Percentiles rank a stretch among this genome's conserved stretches.
Evolutionary conservation across 148 eudicot species (phyloP).

Genomic region (Linanthus parryae): DNA sequence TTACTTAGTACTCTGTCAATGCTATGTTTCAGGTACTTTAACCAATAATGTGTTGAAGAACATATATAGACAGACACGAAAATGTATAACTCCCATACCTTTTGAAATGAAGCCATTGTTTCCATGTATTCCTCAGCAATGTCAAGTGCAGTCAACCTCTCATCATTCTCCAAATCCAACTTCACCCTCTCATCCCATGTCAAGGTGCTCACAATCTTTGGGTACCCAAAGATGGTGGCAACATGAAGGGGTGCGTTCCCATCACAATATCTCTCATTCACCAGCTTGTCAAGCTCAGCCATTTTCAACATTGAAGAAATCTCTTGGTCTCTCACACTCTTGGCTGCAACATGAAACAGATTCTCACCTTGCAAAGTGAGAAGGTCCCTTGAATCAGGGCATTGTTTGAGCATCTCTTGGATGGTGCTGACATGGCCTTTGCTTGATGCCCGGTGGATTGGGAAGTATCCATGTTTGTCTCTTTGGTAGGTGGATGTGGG

Average conservation of each 20-base stretch:
- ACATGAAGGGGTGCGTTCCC: slow-evolving; percentile 26
- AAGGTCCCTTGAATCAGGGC: slow-evolving; percentile 3
- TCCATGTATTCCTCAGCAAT: slow-evolving; percentile 24
- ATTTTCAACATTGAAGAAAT: neutral
- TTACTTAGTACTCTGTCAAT: no score
- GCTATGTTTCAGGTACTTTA: no score
- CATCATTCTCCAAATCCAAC: slow-evolving; percentile 8
- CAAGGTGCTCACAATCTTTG: slow-evolving; percentile 12
- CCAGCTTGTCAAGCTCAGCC: neutral
- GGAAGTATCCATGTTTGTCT: slow-evolving; percentile 1
- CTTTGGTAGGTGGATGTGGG: neutral
- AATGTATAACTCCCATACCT: slow-evolving; percentile 2
- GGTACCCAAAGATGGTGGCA: slow-evolving; percentile 14
- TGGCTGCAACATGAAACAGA: slow-evolving; percentile 3
- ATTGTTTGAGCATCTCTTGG: neutral
- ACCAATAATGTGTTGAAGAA: neutral
- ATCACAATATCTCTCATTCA: neutral
- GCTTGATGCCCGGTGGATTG: slow-evolving; percentile 5
- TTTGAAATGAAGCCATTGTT: slow-evolving; percentile 12
- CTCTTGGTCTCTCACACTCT: neutral
- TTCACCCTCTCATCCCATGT: slow-evolving; percentile 25
- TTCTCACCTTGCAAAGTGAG: neutral
- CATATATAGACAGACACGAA: neutral
- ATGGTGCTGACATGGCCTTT: neutral
- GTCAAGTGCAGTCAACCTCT: slow-evolving; percentile 22